Conservation (phyloP, 129 eudicot genomes). For the Glebionis coronaria region DNA sequence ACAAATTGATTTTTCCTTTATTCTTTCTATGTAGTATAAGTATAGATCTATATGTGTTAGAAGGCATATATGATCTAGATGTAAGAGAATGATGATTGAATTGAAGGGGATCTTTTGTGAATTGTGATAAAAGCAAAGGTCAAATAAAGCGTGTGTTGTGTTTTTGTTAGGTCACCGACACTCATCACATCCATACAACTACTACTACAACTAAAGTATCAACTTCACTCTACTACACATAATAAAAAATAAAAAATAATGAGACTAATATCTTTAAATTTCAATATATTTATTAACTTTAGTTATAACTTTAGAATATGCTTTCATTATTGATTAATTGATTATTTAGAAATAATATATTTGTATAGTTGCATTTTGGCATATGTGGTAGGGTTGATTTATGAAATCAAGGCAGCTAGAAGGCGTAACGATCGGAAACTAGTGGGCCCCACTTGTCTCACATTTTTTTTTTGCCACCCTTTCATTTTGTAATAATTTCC, state of each 20-base stretch:
- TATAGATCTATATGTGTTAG: too few relatives aligned
- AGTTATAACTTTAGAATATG: background rate
- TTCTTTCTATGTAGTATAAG: too few relatives aligned
- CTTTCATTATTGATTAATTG: background rate
- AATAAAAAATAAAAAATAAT: background rate
- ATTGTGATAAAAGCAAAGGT: slow-evolving; percentile 14
- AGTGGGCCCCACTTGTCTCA: background rate
- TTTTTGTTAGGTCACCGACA: slow-evolving; percentile 31
- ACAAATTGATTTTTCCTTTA: too few relatives aligned
- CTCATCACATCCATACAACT: background rate
- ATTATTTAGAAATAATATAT: background rate
- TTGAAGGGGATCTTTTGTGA: slow-evolving; percentile 19
- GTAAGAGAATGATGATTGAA: background rate
- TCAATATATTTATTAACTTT: background rate
- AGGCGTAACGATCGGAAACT: slow-evolving; percentile 19
- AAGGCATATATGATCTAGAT: background rate
- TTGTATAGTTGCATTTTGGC: background rate
- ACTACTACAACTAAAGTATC: slow-evolving; percentile 5
- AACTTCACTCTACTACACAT: background rate
- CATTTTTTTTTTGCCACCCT: background rate
- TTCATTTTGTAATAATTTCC: too few relatives aligned
- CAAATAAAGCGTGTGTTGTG: background rate
- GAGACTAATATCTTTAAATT: background rate
- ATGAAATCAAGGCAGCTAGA: slow-evolving; percentile 22
- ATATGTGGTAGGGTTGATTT: slow-evolving; percentile 8